These are phyloP conservation scores for Taxillus chinensis DNA, from an alignment of 164 flowering plant genomes.

Conservation along the genomic window DNA sequence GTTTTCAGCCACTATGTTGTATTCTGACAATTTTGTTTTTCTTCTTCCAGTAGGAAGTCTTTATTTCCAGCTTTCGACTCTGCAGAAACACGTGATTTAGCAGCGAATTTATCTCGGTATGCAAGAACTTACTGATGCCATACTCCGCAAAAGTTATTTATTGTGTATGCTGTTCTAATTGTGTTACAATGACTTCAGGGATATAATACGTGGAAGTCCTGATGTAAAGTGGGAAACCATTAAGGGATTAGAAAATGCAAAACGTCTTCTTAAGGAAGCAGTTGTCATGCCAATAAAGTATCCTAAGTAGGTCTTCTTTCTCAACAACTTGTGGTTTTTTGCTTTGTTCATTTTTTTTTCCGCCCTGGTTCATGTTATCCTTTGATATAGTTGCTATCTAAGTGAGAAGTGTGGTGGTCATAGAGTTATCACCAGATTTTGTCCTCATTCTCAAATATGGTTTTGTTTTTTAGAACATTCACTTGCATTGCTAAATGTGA, in stretches of 20 bases:
- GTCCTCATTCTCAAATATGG: too few species aligned
- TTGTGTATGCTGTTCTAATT: constrained; percentile 1
- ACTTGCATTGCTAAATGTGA: too few species aligned
- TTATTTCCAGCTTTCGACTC: constrained; percentile 88
- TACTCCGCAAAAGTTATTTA: background rate
- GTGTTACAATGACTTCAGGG: constrained; percentile 31
- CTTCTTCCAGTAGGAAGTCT: constrained; percentile 57
- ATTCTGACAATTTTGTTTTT: background rate
- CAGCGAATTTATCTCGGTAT: constrained; percentile 87
- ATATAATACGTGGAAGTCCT: constrained; percentile 91
- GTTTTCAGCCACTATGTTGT: too few species aligned
- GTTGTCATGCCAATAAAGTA: constrained; percentile 99
- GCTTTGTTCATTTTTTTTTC: background rate
- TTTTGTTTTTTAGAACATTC: too few species aligned
- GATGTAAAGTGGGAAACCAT: constrained; percentile 98
- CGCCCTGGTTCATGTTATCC: background rate
- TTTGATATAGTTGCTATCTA: too few species aligned
- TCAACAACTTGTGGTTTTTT: background rate
- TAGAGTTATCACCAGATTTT: too few species aligned
- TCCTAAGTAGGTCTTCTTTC: constrained; percentile 66
- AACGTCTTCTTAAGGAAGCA: constrained; percentile 95
- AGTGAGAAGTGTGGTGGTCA: too few species aligned
- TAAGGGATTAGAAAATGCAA: constrained; percentile 88
- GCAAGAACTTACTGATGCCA: background rate
- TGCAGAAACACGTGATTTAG: constrained; percentile 74